Evolutionary conservation across 805 yeast species (phyloP).

Genomic region (Starmera quercuum): DNA sequence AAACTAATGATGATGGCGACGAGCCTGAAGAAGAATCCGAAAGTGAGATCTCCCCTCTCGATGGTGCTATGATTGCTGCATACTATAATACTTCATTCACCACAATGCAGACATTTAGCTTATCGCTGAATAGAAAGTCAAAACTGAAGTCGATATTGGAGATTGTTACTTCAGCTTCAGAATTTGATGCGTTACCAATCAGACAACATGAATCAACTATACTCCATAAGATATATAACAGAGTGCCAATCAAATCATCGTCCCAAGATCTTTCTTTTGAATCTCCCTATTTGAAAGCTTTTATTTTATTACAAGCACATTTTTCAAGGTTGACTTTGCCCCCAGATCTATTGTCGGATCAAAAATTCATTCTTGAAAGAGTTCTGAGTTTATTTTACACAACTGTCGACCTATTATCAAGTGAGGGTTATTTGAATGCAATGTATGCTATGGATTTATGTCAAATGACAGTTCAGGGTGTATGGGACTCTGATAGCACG

Average conservation of each 20-base stretch:
- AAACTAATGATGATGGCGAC: constrained; percentile 28
- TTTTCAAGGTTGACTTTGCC: constrained; percentile 60
- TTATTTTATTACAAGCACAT: constrained; percentile 74
- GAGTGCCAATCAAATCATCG: constrained; percentile 54
- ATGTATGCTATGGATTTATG: constrained; percentile 77
- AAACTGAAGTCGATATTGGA: constrained; percentile 58
- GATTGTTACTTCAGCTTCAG: constrained; percentile 58
- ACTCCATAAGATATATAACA: constrained; percentile 43
- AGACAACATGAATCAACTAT: constrained; percentile 49
- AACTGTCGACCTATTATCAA: constrained; percentile 65
- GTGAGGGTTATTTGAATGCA: constrained; percentile 75
- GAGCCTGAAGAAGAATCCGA: constrained; percentile 24
- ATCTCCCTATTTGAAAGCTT: constrained; percentile 62
- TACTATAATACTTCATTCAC: constrained; percentile 58
- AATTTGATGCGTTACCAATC: constrained; percentile 61
- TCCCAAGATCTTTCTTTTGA: constrained; percentile 23
- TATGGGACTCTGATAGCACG: constrained; percentile 76
- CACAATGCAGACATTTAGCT: constrained; percentile 56
- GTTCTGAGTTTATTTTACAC: constrained; percentile 52
- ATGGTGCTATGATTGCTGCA: constrained; percentile 69
- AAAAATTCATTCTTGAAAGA: constrained; percentile 40
- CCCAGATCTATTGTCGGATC: constrained; percentile 53
- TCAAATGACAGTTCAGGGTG: constrained; percentile 82
- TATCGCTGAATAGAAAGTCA: constrained; percentile 44
- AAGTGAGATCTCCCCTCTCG: constrained; percentile 44